These are phyloP conservation scores for Rhynchospora tenuis DNA, from an alignment of 176 grass and related monocot genomes.

Conservation along the genomic window DNA sequence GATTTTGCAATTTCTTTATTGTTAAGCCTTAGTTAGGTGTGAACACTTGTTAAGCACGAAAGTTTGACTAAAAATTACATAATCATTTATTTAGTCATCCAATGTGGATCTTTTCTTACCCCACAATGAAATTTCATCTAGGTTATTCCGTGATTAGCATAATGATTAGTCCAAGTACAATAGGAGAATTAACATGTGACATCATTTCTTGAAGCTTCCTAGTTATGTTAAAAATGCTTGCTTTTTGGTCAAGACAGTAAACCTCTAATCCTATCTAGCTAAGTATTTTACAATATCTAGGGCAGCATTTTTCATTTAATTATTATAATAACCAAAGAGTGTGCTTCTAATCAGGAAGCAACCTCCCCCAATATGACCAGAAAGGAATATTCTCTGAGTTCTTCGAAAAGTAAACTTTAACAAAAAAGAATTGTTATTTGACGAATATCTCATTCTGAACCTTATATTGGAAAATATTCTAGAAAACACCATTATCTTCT, in stretches of 20 bases:
- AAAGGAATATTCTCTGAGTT: neutral
- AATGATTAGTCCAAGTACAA: neutral
- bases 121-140: neutral
- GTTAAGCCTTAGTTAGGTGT: constrained; percentile 10
- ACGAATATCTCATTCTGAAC: neutral
- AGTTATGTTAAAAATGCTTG: neutral
- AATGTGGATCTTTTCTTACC: constrained; percentile 9
- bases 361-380: neutral
- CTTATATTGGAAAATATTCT: neutral
- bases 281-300: constrained; percentile 9
- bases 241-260: constrained; percentile 4
- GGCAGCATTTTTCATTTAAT: neutral
- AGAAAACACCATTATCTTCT: neutral
- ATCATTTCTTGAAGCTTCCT: neutral
- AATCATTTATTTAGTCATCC: neutral
- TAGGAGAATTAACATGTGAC: neutral
- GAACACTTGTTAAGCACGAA: neutral
- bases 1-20: constrained; percentile 5
- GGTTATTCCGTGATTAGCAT: neutral
- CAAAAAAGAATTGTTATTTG: neutral
- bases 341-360: constrained; percentile 24
- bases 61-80: neutral
- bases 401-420: neutral
- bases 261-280: constrained; percentile 7
- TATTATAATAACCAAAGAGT: neutral